Base-by-base conservation (phyloP, 1,139 yeast genomes). In the Blastobotrys proliferans region DNA sequence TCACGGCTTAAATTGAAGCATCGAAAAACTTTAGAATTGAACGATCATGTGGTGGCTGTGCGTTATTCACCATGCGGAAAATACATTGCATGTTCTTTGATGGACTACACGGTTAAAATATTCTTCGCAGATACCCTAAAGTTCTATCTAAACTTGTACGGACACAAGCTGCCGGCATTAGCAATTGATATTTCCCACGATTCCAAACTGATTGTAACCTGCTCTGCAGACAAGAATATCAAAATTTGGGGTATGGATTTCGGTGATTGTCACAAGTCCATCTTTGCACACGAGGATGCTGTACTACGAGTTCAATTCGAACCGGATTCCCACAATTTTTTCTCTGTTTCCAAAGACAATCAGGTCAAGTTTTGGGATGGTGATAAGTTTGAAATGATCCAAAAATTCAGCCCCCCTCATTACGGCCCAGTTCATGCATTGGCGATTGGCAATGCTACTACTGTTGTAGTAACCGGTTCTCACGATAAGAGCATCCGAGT, bases 191-290 rank as follows among this genome's bases (percentile, higher is more conserved):
- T 92, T 32, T 84, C 97, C 1, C 72, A 67, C 53, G 99, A 92
- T 62, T 81, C 92, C 31, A 92, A 92, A 62, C 65, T 92, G 54
- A 74, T 92, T 44, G 81, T 90, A 43, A 86, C 97, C 0, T 85
- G 96, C 5, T 87, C 97, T 1, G 98, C 98, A 0, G 99, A 92
- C 66, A 92, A 92, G 64, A 92, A 92, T 64, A 86, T 92, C 60
- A 88, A 94, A 64, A 83, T 92, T 46, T 92, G 99, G 99, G 99
- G 99, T 39, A 70, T 94, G 48, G 98, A 92, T 63, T 92, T 92
- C 63, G 99, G 99, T 64, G 99, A 92, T 65, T 92, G 98, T 70
- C 98, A 92, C 65, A 83, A 83, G 62, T 90, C 97, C 3, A 79
- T 92, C 26, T 92, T 94, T 63, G 99, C 95, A 1, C 99, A 92